Conservation (phyloP, 345 rosid genomes). For the Brassica incana region DNA sequence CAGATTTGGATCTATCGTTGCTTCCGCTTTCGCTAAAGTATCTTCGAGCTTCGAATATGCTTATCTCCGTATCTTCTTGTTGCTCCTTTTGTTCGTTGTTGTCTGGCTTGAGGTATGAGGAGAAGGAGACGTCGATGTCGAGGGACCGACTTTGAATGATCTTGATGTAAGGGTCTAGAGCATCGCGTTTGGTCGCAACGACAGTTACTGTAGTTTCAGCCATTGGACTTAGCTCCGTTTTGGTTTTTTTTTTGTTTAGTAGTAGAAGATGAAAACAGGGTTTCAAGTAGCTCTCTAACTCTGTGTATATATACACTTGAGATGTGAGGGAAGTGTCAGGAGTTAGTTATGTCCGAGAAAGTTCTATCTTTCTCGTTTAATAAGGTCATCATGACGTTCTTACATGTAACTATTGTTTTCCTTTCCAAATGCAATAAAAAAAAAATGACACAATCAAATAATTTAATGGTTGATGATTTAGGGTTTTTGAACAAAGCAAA, state of each 20-base stretch:
- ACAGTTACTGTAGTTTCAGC: slow-evolving; percentile 34
- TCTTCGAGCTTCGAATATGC: slow-evolving; percentile 70
- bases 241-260: neutral
- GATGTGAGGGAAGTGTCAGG: slow-evolving; percentile 21
- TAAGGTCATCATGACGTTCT: slow-evolving; percentile 27
- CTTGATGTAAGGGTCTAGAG: slow-evolving; percentile 39
- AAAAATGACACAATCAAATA: neutral
- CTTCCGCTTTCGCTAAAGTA: slow-evolving; percentile 59
- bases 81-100: slow-evolving; percentile 20
- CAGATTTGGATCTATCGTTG: slow-evolving; percentile 40
- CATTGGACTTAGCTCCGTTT: slow-evolving; percentile 19
- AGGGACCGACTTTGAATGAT: slow-evolving; percentile 30
- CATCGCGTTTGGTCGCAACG: slow-evolving; percentile 23
- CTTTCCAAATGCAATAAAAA: neutral
- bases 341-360: slow-evolving; percentile 35
- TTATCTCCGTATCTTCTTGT: slow-evolving; percentile 58
- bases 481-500: neutral
- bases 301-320: slow-evolving; percentile 14
- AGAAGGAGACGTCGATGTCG: slow-evolving; percentile 40
- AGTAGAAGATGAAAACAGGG: neutral
- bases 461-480: neutral
- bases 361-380: slow-evolving; percentile 29
- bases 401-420: neutral
- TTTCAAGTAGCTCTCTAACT: neutral
- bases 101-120: slow-evolving; percentile 40